Evolutionary conservation across 768 basidiomycete genomes (phyloP).

Genomic region (Leccinum incarnatum): DNA sequence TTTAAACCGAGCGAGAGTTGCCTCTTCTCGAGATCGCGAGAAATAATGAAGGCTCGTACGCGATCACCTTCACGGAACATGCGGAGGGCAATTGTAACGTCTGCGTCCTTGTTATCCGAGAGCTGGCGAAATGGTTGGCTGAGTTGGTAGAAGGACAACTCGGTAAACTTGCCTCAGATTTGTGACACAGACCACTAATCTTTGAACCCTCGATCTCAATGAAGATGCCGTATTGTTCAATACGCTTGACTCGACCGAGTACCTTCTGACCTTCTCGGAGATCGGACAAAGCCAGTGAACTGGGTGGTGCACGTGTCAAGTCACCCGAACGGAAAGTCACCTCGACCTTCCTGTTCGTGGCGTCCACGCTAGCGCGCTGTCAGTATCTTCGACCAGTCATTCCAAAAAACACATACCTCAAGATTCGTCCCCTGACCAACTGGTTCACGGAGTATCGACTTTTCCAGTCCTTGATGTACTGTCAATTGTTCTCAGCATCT

Average conservation of each 20-base stretch:
- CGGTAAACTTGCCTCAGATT: slow-evolving; percentile 65
- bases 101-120: slow-evolving; percentile 82
- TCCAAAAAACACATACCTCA: slow-evolving; percentile 50
- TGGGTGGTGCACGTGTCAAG: slow-evolving; percentile 37
- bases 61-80: slow-evolving; percentile 85
- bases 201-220: slow-evolving; percentile 84
- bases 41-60: slow-evolving; percentile 75
- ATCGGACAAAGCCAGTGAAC: slow-evolving; percentile 46
- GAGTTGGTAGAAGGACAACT: neutral
- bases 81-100: slow-evolving; percentile 71
- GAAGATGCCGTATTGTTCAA: slow-evolving; percentile 92
- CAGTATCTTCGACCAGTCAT: slow-evolving; percentile 2
- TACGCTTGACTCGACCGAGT: slow-evolving; percentile 70
- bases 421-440: slow-evolving; percentile 81
- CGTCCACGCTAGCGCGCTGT: slow-evolving; percentile 57
- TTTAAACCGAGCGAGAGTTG: slow-evolving; percentile 84
- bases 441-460: slow-evolving; percentile 74
- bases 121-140: slow-evolving; percentile 47
- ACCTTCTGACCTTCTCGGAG: slow-evolving; percentile 80
- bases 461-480: slow-evolving; percentile 97
- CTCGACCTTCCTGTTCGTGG: slow-evolving; percentile 77
- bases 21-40: slow-evolving; percentile 71
- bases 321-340: slow-evolving; percentile 81
- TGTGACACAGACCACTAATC: slow-evolving; percentile 89
- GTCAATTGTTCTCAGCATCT: slow-evolving; percentile 13